phyloP scores from a whole-genome alignment of 441 rosid genomes.

The Gossypium aridum region DNA sequence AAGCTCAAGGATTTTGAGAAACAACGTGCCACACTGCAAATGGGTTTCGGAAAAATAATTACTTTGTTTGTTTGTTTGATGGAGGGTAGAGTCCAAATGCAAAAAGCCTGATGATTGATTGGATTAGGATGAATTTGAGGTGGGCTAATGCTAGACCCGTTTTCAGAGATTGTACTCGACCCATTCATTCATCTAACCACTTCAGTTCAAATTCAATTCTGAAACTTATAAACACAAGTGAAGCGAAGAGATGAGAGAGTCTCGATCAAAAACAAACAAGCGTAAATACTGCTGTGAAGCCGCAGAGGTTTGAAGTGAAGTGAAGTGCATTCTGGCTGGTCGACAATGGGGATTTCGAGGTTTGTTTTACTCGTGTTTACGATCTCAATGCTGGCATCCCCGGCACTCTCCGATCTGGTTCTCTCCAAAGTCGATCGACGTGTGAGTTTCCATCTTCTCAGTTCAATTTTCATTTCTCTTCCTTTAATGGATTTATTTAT shows the following conservation, averaged over 20 bases:
- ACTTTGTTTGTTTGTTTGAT: neutral
- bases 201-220: neutral
- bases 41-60: neutral
- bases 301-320: neutral
- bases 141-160: neutral
- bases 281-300: neutral
- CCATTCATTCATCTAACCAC: neutral
- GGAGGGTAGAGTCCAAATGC: neutral
- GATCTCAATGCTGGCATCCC: slow-evolving; percentile 36
- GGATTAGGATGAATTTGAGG: neutral
- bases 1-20: too few species aligned
- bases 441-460: slow-evolving; percentile 38
- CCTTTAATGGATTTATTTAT: neutral
- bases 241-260: neutral
- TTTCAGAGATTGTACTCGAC: neutral
- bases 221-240: neutral
- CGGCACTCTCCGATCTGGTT: slow-evolving; percentile 72
- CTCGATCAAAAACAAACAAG: neutral
- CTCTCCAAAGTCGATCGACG: slow-evolving; percentile 89
- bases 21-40: too few species aligned
- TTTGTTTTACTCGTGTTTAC: slow-evolving; percentile 32
- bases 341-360: slow-evolving; percentile 33
- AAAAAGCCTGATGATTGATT: neutral
- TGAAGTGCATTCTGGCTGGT: neutral
- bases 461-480: neutral